Conservation (phyloP, 2,329 filamentous ascomycete species). For the Lasiodiplodia theobromae region DNA sequence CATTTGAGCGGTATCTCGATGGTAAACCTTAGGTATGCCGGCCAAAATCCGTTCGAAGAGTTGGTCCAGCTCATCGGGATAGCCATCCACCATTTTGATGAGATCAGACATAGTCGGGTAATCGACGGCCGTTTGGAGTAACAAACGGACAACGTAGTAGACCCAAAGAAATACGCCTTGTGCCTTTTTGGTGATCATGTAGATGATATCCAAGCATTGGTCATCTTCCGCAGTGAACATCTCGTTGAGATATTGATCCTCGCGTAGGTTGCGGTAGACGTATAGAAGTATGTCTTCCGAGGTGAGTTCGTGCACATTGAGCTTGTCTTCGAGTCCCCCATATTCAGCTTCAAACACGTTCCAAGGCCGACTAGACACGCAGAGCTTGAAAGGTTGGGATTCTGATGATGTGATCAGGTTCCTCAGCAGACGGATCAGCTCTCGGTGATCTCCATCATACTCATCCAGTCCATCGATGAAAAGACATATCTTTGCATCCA, state of each 20-base stretch:
- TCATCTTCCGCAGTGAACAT: background rate
- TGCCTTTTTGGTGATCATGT: background rate
- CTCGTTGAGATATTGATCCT: background rate
- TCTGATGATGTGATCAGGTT: background rate
- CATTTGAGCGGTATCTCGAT: background rate
- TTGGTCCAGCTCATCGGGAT: background rate
- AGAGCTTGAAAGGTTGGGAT: slow-evolving; percentile 34
- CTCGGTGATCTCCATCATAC: slow-evolving; percentile 22
- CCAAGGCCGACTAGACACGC: slow-evolving; percentile 34
- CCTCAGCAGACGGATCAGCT: background rate
- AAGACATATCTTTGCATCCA: slow-evolving; percentile 24
- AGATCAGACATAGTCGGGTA: background rate
- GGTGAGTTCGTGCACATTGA: slow-evolving; percentile 35
- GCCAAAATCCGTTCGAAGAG: background rate
- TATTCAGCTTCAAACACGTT: slow-evolving; percentile 28
- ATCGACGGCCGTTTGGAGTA: background rate
- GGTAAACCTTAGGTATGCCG: background rate
- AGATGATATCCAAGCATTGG: background rate
- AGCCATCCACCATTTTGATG: background rate
- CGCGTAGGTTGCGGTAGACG: no score
- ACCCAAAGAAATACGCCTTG: slow-evolving; percentile 29
- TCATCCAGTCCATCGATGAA: slow-evolving; percentile 38
- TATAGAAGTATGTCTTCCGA: background rate
- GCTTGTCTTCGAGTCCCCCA: slow-evolving; percentile 11
- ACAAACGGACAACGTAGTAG: slow-evolving; percentile 10